A percentile compares a stretch with the other conserved stretches of the same genome.
phyloP scores from a whole-genome alignment of 2,329 filamentous ascomycete genomes.

The Dactylellina drechsleri region DNA sequence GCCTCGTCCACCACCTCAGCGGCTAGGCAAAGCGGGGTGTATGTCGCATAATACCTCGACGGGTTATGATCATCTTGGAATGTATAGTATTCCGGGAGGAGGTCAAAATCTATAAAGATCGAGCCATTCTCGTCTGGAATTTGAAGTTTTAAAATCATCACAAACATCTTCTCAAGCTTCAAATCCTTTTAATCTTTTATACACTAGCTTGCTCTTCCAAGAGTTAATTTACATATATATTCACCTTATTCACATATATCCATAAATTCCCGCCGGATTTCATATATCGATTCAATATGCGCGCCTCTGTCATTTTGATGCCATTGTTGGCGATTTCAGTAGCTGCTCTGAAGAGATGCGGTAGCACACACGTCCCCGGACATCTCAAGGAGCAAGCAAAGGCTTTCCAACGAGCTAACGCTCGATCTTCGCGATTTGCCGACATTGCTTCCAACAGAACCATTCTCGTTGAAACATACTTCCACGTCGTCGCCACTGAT shows the following conservation, averaged over 20 bases:
- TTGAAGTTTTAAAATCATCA: conserved; percentile 43
- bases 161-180: conserved; percentile 40
- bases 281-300: conserved; percentile 39
- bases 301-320: conserved; percentile 47
- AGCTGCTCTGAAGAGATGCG: conserved; percentile 40
- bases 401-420: conserved; percentile 45
- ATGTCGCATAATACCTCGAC: conserved; percentile 22
- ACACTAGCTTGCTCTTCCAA: conserved; percentile 22
- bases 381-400: conserved; percentile 44
- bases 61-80: conserved; percentile 13
- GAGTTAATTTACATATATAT: conserved; percentile 15
- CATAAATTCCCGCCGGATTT: neutral
- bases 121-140: conserved; percentile 42
- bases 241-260: conserved; percentile 23
- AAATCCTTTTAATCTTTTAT: conserved; percentile 26
- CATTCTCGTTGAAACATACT: conserved; percentile 56
- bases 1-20: conserved; percentile 9
- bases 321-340: conserved; percentile 51
- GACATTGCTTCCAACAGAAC: conserved; percentile 40
- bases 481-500: conserved; percentile 60
- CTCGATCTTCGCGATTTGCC: conserved; percentile 27
- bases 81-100: conserved; percentile 37
- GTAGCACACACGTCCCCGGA: conserved; percentile 45
- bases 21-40: conserved; percentile 40
- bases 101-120: conserved; percentile 41